Percentiles rank a stretch among this genome's conserved stretches.
Evolutionary conservation across 2,329 filamentous ascomycete genomes (phyloP).

Genomic region (Alternaria rosae): DNA sequence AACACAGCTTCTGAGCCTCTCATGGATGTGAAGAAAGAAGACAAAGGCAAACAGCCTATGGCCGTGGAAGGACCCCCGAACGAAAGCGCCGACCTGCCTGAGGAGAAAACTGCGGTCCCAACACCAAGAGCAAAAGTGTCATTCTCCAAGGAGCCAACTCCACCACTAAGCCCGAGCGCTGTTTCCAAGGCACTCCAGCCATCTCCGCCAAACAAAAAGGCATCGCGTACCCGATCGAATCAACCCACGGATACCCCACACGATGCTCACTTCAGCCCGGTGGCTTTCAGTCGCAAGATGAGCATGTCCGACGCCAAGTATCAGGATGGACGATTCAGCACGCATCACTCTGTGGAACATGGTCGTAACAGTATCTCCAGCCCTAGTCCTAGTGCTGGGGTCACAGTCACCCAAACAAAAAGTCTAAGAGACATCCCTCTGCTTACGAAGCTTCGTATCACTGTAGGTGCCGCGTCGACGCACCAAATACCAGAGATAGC

Average conservation of each 20-base stretch:
- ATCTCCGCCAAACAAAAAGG: slow-evolving; percentile 37
- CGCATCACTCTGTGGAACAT: slow-evolving; percentile 4
- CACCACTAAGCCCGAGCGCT: slow-evolving; percentile 52
- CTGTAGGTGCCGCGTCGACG: slow-evolving; percentile 35
- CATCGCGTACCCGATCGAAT: slow-evolving; percentile 9
- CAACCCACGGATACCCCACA: slow-evolving; percentile 20
- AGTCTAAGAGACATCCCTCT: slow-evolving; percentile 40
- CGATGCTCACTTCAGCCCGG: slow-evolving; percentile 60
- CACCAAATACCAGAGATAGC: slow-evolving; percentile 24
- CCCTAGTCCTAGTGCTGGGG: background rate
- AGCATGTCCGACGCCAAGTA: slow-evolving; percentile 63
- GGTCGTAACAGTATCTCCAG: slow-evolving; percentile 12
- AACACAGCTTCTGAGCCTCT: slow-evolving; percentile 16
- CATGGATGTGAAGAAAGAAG: background rate
- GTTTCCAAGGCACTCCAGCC: slow-evolving; percentile 58
- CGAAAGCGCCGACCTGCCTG: background rate
- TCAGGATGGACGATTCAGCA: slow-evolving; percentile 56
- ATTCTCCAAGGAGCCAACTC: slow-evolving; percentile 34
- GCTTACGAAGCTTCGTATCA: slow-evolving; percentile 41
- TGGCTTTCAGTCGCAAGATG: slow-evolving; percentile 60
- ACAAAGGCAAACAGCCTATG: slow-evolving; percentile 9
- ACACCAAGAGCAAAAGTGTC: background rate
- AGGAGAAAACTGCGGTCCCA: background rate
- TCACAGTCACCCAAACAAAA: slow-evolving; percentile 20
- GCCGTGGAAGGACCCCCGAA: background rate